phyloP scores from a whole-genome alignment of 345 rosid genomes.

The Citrus medica region DNA sequence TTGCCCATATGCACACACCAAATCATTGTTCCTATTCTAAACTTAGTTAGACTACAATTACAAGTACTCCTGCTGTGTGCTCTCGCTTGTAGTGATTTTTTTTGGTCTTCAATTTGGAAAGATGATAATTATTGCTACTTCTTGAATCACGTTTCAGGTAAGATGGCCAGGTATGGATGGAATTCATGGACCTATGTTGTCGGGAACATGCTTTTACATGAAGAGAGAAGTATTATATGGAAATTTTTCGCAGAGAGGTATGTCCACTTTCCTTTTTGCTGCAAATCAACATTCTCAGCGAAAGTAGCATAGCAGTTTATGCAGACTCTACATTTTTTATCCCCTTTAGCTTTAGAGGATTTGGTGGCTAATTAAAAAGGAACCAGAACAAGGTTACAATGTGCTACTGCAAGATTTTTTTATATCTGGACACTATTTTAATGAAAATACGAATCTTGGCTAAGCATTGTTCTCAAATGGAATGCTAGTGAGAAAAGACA shows the following conservation, averaged over 20 bases:
- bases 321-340: background rate
- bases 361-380: no score
- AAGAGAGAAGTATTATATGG: conserved; percentile 34
- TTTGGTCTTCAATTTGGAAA: background rate
- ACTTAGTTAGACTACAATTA: background rate
- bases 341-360: no score
- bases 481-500: background rate
- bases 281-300: background rate
- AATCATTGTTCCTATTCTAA: background rate
- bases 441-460: background rate
- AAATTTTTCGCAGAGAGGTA: conserved; percentile 11
- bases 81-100: background rate
- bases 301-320: background rate
- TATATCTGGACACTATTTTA: background rate
- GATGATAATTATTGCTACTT: background rate
- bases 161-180: conserved; percentile 39
- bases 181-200: conserved; percentile 36
- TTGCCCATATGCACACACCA: background rate
- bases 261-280: background rate
- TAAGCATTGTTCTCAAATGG: background rate
- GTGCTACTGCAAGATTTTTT: background rate
- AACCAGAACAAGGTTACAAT: no score
- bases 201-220: conserved; percentile 50
- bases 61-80: background rate
- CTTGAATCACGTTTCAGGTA: conserved; percentile 4